Percentiles rank a stretch among this genome's conserved stretches.
Evolutionary conservation across 2,329 filamentous ascomycete genomes (phyloP).

Genomic region (Cryoendolithus antarcticus): DNA sequence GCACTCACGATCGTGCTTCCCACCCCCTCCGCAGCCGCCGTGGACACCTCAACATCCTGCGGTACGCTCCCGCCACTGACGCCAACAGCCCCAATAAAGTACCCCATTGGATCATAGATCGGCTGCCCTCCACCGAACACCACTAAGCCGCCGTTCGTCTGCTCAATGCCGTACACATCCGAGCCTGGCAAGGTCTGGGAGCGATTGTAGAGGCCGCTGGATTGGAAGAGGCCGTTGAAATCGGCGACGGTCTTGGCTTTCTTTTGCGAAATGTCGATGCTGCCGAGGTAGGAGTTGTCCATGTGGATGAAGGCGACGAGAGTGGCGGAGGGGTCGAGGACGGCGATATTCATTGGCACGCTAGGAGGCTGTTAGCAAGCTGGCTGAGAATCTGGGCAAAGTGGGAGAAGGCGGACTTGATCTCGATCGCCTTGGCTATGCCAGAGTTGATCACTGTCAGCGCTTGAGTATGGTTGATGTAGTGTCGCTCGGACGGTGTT

Average conservation of each 20-base stretch:
- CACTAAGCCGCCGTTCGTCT: slow-evolving; percentile 19
- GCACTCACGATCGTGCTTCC: slow-evolving; percentile 4
- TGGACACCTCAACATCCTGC: slow-evolving; percentile 14
- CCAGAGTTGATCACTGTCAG: slow-evolving; percentile 14
- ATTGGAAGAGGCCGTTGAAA: slow-evolving; percentile 17
- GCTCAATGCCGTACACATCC: slow-evolving; percentile 13
- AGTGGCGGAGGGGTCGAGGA: slow-evolving; percentile 15
- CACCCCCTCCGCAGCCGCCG: slow-evolving; percentile 5
- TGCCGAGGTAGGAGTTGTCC: slow-evolving; percentile 18
- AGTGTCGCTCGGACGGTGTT: slow-evolving; percentile 13
- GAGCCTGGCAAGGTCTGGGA: slow-evolving; percentile 10
- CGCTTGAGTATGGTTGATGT: slow-evolving; percentile 15
- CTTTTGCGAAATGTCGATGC: slow-evolving; percentile 18
- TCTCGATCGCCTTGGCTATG: slow-evolving; percentile 1
- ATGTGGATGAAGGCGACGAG: slow-evolving; percentile 21
- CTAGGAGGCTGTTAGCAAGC: not conserved
- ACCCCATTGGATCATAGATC: slow-evolving; percentile 13
- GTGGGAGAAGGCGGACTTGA: too few relatives aligned
- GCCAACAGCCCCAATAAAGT: slow-evolving; percentile 17
- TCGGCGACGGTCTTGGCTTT: slow-evolving; percentile 18
- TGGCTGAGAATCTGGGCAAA: too few relatives aligned
- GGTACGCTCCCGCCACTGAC: slow-evolving; percentile 18
- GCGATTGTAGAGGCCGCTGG: slow-evolving; percentile 11
- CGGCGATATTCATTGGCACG: slow-evolving; percentile 17
- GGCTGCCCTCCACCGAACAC: slow-evolving; percentile 18